Evolutionary conservation across 2,329 filamentous ascomycete species (phyloP), one percentile per base, ranked within the genome.

Genomic region (Ophiostoma quercus): DNA sequence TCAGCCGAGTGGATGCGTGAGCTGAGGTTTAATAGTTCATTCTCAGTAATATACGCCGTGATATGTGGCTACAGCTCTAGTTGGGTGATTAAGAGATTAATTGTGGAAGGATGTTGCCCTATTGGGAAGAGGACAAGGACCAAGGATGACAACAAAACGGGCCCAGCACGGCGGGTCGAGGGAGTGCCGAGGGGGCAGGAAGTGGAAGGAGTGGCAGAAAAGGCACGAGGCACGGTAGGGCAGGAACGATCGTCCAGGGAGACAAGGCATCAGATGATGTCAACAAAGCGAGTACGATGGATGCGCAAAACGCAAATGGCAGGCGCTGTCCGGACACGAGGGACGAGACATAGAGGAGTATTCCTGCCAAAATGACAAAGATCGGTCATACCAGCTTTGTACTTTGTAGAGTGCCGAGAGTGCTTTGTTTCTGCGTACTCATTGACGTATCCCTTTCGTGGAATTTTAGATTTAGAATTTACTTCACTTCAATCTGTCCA

Each of bases 201-300:
- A 29, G 25, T 29, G 25, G 25, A 29, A 29, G 25, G 39, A 41
- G 34, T 34, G 34, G 34, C 34, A 34, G 34, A 41, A 41, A 9
- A 41, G 43, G 47, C 47, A 51, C 14, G 47, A 32, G 22, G 25
- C 51, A 32, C 25, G 14, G 54, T 32, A 62, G 57, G 57, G 57
- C 25, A 62, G 57, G 25, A 34, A 32, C 14, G 57, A 62, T 62
- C 57, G 57, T 62, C 57, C 57, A 62, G 57, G 57, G 57, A 62
- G 57, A 16, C 1, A 5, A 11, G 57, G 11, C 51, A n/a, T 57
- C 51, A 57, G 25, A 62, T 62, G 57, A 62, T 62, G 57, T 32
- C 25, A 62, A 57, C 51, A 57, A 57, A 57, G 51, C 8, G 11
- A 41, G 39, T 34, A 34, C 34, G 34, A 34, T 8, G 8, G 11